Evolutionary conservation across 768 basidiomycete species (phyloP).

Genomic region (Trametes punicea): DNA sequence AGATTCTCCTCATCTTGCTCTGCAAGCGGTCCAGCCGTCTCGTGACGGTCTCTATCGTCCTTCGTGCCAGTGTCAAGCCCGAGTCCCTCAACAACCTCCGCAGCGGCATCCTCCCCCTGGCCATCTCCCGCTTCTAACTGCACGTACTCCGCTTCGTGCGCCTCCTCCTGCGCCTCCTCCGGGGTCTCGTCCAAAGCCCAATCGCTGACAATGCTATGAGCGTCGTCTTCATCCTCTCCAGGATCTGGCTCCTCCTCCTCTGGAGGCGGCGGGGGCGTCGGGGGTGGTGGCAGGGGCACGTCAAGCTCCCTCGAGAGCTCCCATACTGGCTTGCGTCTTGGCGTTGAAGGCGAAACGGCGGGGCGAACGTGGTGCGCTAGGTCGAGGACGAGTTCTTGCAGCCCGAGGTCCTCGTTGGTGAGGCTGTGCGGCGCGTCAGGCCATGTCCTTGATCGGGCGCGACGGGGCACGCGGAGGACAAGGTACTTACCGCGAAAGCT

Average conservation of each 20-base stretch:
- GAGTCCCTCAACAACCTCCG: background rate
- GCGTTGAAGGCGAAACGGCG: constrained; percentile 13
- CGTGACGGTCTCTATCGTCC: too few species aligned
- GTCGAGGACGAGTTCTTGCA: constrained; percentile 1
- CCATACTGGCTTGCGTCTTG: background rate
- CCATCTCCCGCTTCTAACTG: background rate
- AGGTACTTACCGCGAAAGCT: background rate
- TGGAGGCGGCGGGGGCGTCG: background rate
- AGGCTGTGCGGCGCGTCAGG: background rate
- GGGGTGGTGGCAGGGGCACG: background rate
- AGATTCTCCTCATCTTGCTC: background rate
- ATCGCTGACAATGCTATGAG: constrained; percentile 15
- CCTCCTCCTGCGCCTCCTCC: background rate
- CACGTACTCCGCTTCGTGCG: background rate
- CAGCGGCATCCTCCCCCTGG: background rate
- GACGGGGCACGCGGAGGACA: background rate
- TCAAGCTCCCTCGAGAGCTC: constrained; percentile 1
- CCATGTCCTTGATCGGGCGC: background rate
- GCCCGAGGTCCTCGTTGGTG: background rate
- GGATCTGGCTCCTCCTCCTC: background rate
- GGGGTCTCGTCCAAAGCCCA: constrained; percentile 13
- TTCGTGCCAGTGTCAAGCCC: background rate
- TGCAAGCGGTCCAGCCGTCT: too few species aligned
- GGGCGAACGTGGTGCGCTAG: constrained; percentile 5
- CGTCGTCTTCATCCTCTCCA: constrained; percentile 9